A percentile compares a stretch with the other conserved stretches of the same genome.
These are phyloP conservation scores for Gymnopilus junonius DNA, from an alignment of 768 basidiomycete species.

Conservation along the genomic window DNA sequence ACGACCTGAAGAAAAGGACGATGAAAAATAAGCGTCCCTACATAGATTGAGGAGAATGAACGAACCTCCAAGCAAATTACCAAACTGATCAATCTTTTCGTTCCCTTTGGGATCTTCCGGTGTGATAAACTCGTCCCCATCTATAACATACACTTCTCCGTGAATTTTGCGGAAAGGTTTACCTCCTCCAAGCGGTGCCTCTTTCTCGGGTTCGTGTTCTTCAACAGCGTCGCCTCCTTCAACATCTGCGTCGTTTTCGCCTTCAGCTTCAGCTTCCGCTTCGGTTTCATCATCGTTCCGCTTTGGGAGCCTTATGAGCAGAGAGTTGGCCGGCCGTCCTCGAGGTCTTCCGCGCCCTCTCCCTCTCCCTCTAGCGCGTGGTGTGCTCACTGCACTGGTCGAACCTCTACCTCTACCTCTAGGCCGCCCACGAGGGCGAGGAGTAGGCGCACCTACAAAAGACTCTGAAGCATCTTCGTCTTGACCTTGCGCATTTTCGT, in stretches of 20 bases:
- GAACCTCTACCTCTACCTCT: constrained; percentile 35
- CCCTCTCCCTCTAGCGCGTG: constrained; percentile 32
- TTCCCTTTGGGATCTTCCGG: constrained; percentile 87
- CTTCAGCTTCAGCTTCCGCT: constrained; percentile 19
- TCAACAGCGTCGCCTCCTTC: constrained; percentile 30
- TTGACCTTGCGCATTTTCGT: constrained; percentile 39
- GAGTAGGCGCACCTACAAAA: constrained; percentile 35
- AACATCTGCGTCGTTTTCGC: constrained; percentile 24
- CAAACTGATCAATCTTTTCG: constrained; percentile 87
- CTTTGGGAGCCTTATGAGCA: constrained; percentile 33
- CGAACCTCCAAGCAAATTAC: constrained; percentile 82
- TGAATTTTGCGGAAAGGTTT: constrained; percentile 78
- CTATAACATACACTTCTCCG: constrained; percentile 76
- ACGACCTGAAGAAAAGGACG: constrained; percentile 56
- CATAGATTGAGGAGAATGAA: constrained; percentile 3
- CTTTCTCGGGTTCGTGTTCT: constrained; percentile 44
- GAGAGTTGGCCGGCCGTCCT: constrained; percentile 33
- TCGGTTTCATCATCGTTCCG: constrained; percentile 37
- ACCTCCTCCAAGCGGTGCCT: constrained; percentile 53
- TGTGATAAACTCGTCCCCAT: constrained; percentile 88
- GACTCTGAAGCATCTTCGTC: constrained; percentile 34
- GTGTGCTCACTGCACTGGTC: constrained; percentile 21
- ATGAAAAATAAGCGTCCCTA: not conserved
- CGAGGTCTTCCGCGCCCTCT: constrained; percentile 47
- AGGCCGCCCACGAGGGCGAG: constrained; percentile 45